phyloP scores from a whole-genome alignment of 108 stramenopile genomes.

The Cyclotella sp. region DNA sequence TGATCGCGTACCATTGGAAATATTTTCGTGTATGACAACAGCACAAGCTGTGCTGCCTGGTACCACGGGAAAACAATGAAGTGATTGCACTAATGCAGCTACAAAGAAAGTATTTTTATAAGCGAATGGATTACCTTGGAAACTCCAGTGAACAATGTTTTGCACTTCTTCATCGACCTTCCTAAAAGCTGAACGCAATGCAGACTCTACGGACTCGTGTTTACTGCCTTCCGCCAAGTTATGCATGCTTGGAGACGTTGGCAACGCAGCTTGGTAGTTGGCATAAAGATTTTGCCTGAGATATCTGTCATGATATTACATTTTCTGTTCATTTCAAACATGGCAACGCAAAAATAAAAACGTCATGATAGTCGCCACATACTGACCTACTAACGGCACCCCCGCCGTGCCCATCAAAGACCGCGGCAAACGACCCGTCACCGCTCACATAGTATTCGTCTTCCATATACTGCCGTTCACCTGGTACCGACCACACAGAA shows the following conservation, averaged over 20 bases:
- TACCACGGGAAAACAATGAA: too few species aligned
- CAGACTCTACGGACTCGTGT: conserved; percentile 5
- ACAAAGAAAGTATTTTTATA: too few species aligned
- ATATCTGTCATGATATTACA: conserved; percentile 34
- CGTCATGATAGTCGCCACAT: not conserved
- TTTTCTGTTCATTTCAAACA: not conserved
- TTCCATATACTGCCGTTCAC: conserved; percentile 22
- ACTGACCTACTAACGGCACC: conserved; percentile 63
- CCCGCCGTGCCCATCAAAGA: conserved; percentile 98
- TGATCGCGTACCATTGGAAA: conserved; percentile 33
- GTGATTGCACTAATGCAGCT: too few species aligned
- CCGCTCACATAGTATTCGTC: conserved; percentile 71
- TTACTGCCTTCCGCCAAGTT: too few species aligned
- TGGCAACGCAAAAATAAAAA: too few species aligned
- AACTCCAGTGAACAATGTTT: conserved; percentile 73
- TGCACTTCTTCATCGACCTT: conserved; percentile 75
- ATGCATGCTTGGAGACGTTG: conserved; percentile 13
- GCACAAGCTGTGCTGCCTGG: conserved; percentile 83
- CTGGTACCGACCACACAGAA: too few species aligned
- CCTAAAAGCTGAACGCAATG: conserved; percentile 60
- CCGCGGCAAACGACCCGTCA: conserved; percentile 75
- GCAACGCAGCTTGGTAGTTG: conserved; percentile 59
- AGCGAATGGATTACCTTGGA: conserved; percentile 54
- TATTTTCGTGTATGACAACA: conserved; percentile 49
- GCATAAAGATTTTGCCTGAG: conserved; percentile 83